Evolutionary conservation across 345 rosid species (phyloP).

Genomic region (Lepidium africanum): DNA sequence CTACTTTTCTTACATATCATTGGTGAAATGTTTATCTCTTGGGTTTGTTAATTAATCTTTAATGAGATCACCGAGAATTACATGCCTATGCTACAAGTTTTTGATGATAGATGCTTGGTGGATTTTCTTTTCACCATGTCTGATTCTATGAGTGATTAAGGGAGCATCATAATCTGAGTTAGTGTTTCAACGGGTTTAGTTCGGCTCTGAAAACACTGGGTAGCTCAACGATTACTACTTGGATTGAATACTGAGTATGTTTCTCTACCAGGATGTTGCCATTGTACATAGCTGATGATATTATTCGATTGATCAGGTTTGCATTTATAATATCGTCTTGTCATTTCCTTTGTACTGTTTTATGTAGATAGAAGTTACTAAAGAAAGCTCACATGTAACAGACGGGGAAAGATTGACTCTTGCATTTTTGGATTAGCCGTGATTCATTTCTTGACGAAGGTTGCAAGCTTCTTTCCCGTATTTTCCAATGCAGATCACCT

Average conservation of each 20-base stretch:
- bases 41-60: slow-evolving; percentile 15
- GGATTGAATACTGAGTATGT: not conserved
- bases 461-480: slow-evolving; percentile 60
- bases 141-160: slow-evolving; percentile 5
- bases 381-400: slow-evolving; percentile 41
- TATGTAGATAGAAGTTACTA: not conserved
- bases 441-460: slow-evolving; percentile 76
- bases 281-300: slow-evolving; percentile 89
- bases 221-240: not conserved
- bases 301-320: slow-evolving; percentile 86
- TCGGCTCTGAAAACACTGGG: slow-evolving; percentile 8
- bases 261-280: slow-evolving; percentile 50
- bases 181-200: not conserved
- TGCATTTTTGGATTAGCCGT: slow-evolving; percentile 78
- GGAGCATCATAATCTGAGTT: slow-evolving; percentile 14
- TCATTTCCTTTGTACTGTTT: not conserved
- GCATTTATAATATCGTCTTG: not conserved
- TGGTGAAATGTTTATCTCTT: slow-evolving; percentile 21
- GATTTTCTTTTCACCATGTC: slow-evolving; percentile 20
- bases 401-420: slow-evolving; percentile 87
- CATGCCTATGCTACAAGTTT: slow-evolving; percentile 13
- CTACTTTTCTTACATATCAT: slow-evolving; percentile 16
- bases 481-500: slow-evolving; percentile 30
- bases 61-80: slow-evolving; percentile 33
- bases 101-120: slow-evolving; percentile 18